These are phyloP conservation scores for Oryza officinalis DNA, from an alignment of 176 grass and related monocot species.

Conservation along the genomic window DNA sequence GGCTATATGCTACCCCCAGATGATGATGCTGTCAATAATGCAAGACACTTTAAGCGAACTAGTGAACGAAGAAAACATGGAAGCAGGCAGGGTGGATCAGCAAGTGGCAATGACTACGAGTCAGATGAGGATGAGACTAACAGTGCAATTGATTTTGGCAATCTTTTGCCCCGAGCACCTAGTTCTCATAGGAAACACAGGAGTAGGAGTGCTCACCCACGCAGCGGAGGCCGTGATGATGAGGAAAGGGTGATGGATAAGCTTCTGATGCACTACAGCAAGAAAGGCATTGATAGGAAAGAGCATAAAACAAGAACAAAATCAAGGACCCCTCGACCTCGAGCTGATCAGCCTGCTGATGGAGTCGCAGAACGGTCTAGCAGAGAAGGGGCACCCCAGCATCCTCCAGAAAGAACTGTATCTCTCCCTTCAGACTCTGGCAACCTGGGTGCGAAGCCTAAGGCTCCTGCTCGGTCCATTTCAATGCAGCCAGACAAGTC, in stretches of 20 bases:
- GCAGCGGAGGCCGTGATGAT: constrained; percentile 45
- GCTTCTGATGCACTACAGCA: constrained; percentile 74
- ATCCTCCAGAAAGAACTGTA: constrained; percentile 35
- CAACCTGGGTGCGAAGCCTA: not conserved
- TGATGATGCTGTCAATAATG: constrained; percentile 43
- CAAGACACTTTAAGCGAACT: constrained; percentile 28
- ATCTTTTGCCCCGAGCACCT: constrained; percentile 50
- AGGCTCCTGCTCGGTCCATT: constrained; percentile 24
- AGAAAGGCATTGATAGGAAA: constrained; percentile 56
- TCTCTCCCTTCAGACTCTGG: constrained; percentile 40
- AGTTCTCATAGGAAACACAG: constrained; percentile 47
- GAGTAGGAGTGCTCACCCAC: constrained; percentile 39
- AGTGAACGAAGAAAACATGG: constrained; percentile 37
- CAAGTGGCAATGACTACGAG: constrained; percentile 40
- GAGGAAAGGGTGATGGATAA: constrained; percentile 87
- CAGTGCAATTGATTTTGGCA: constrained; percentile 68
- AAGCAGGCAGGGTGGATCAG: constrained; percentile 42
- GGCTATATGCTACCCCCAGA: not conserved
- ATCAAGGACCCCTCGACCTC: constrained; percentile 18
- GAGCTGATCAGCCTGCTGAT: constrained; percentile 25
- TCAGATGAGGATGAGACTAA: constrained; percentile 52
- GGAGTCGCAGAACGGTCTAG: not conserved
- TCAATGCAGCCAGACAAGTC: constrained; percentile 52
- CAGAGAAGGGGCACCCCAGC: not conserved
- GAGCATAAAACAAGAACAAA: constrained; percentile 43